Base-by-base conservation (phyloP, 2,329 filamentous ascomycete genomes). In the Colletotrichum falcatum region DNA sequence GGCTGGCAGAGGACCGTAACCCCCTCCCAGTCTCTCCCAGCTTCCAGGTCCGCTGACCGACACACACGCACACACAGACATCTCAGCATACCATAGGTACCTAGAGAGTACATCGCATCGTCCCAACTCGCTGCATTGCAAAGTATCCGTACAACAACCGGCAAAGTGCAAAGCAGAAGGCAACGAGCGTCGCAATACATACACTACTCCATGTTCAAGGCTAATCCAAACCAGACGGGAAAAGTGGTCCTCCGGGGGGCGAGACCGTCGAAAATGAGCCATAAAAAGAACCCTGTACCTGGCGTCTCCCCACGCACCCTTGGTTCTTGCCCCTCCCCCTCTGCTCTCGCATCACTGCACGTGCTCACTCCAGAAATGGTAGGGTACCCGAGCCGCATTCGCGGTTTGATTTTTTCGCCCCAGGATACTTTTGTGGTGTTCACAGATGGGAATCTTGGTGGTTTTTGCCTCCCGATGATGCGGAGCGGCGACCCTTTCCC, bases 191-290 rank as follows among this genome's bases (percentile, higher is more conserved):
- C 16, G 28, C 42, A n/a, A n/a, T n/a, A n/a, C n/a, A n/a, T n/a
- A n/a, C n/a, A 61, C 14, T 61, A 28, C 26, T 28, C 42, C 18
- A 30, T 61, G 20, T 44, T 54, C 48, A 6, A 54, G 42, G n/a
- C 20, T 35, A 54, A 23, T 54, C 48, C 18, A 62, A 48, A 5
- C 48, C 60, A 35, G 37, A 11, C 42, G 48, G 60, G 35, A 54
- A 62, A 54, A 62, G 60, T 54, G 60, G 48, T 16, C 20, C 35
- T 42, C 11, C 20, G 48, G 60, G 60, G 42, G 60, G 60, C 35
- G 23, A 53, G 60, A 44, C 48, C 46, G n/a, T 23, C 59, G 23
- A 61, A 51, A 33, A 49, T 37, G 8, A 30, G 48, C 53, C 53
- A 12, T 18, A 28, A 26, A 42, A 42, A 18, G 35, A 28, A 3